A percentile compares a stretch with the other conserved stretches of the same genome.
Evolutionary conservation across 2,329 filamentous ascomycete genomes (phyloP).

Genomic region (Monosporascus sp.): DNA sequence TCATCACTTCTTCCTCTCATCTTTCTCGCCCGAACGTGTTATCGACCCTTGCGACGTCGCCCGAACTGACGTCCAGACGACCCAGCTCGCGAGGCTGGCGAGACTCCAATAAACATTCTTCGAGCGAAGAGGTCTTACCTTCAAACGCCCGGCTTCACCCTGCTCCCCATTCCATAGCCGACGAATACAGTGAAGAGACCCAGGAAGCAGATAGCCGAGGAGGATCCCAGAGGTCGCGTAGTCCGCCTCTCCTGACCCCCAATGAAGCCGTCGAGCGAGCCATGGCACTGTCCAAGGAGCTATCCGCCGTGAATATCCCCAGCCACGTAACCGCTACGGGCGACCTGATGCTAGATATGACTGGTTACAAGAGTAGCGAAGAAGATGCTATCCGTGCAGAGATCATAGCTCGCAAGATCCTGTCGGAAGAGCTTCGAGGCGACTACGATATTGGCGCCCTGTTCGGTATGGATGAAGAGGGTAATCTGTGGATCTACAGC

Average conservation of each 20-base stretch:
- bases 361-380: conserved; percentile 89
- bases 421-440: conserved; percentile 87
- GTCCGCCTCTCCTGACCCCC: conserved; percentile 66
- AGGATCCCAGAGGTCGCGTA: conserved; percentile 59
- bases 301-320: conserved; percentile 87
- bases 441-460: conserved; percentile 94
- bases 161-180: conserved; percentile 10
- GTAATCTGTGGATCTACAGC: conserved; percentile 99
- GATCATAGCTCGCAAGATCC: conserved; percentile 84
- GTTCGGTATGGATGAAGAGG: conserved; percentile 90
- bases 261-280: conserved; percentile 79
- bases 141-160: conserved; percentile 34
- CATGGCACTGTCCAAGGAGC: conserved; percentile 75
- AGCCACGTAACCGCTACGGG: conserved; percentile 88
- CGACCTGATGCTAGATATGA: conserved; percentile 97
- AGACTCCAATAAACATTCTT: conserved; percentile 34
- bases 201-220: conserved; percentile 32
- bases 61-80: conserved; percentile 41
- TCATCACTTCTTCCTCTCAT: conserved; percentile 31
- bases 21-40: conserved; percentile 29
- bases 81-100: conserved; percentile 49
- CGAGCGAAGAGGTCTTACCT: conserved; percentile 52
- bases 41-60: conserved; percentile 50
- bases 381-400: conserved; percentile 89
- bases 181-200: conserved; percentile 31